Evolutionary conservation across 1,284 basidiomycete species (phyloP).

Genomic region (Fomitopsis pinicola): DNA sequence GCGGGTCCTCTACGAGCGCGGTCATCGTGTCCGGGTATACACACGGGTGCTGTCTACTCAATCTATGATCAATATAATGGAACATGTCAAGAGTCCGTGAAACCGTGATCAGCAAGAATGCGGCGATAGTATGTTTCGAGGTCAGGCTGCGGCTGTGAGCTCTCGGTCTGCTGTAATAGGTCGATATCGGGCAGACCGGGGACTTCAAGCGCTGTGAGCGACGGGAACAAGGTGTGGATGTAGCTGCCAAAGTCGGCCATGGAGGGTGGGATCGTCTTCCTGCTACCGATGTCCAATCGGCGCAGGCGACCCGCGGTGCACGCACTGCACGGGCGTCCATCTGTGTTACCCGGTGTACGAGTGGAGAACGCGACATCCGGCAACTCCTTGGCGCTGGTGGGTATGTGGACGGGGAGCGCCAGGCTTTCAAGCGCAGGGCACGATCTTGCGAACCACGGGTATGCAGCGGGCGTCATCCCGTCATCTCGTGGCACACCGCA

Average conservation of each 20-base stretch:
- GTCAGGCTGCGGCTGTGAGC: neutral
- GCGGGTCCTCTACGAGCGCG: neutral
- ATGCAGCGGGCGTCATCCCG: slow-evolving; percentile 32
- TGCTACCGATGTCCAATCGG: neutral
- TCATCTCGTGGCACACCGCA: slow-evolving; percentile 24
- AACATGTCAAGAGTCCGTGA: neutral
- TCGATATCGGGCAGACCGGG: neutral
- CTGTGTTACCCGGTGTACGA: slow-evolving; percentile 1
- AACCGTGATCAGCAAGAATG: neutral
- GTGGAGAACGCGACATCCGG: neutral
- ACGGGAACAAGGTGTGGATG: neutral
- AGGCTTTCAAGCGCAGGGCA: slow-evolving; percentile 34
- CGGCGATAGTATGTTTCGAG: neutral
- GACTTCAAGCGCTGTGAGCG: neutral
- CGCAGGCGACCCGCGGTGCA: neutral
- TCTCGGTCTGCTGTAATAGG: neutral
- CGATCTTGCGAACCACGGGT: slow-evolving; percentile 31
- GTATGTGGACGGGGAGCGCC: slow-evolving; percentile 30
- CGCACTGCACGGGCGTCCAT: neutral
- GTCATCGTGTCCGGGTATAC: neutral
- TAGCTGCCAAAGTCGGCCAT: neutral
- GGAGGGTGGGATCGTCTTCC: neutral
- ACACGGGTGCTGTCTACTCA: neutral
- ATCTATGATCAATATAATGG: neutral
- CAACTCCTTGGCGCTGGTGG: neutral